Evolutionary conservation across 1,284 basidiomycete species (phyloP).

Genomic region (Jaminaea rosea): DNA sequence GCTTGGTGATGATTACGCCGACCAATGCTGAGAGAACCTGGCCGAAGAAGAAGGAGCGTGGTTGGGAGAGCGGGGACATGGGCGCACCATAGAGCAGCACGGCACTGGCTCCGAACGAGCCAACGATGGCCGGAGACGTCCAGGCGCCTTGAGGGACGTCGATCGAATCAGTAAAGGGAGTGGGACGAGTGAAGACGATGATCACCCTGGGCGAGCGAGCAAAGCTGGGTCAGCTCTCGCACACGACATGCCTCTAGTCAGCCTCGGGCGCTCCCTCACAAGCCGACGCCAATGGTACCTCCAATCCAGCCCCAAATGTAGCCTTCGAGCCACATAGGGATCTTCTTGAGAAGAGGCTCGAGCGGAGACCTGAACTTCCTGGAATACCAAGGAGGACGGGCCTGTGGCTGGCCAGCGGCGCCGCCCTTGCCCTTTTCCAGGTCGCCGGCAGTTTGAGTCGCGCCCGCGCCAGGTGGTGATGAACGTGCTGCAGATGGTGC

Average conservation of each 20-base stretch:
- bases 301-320: conserved; percentile 28
- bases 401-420: too few relatives aligned
- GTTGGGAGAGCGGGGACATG: conserved; percentile 22
- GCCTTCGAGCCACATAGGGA: conserved; percentile 22
- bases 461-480: too few relatives aligned
- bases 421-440: too few relatives aligned
- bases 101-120: conserved; percentile 26
- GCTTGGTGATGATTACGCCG: conserved; percentile 22
- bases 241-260: too few relatives aligned
- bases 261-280: not conserved
- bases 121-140: conserved; percentile 25
- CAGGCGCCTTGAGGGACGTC: conserved; percentile 18
- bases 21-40: conserved; percentile 22
- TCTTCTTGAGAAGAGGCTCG: conserved; percentile 13
- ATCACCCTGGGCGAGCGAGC: not conserved
- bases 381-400: too few relatives aligned
- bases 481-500: too few relatives aligned
- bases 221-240: not conserved
- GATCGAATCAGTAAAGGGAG: conserved; percentile 16
- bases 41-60: conserved; percentile 19
- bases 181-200: conserved; percentile 21
- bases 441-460: too few relatives aligned
- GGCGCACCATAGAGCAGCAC: conserved; percentile 30
- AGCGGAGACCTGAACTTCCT: conserved; percentile 4
- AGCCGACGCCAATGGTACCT: conserved; percentile 16